phyloP scores from a whole-genome alignment of 192 early-diverging fungal species.

The Coemansia sp. region DNA sequence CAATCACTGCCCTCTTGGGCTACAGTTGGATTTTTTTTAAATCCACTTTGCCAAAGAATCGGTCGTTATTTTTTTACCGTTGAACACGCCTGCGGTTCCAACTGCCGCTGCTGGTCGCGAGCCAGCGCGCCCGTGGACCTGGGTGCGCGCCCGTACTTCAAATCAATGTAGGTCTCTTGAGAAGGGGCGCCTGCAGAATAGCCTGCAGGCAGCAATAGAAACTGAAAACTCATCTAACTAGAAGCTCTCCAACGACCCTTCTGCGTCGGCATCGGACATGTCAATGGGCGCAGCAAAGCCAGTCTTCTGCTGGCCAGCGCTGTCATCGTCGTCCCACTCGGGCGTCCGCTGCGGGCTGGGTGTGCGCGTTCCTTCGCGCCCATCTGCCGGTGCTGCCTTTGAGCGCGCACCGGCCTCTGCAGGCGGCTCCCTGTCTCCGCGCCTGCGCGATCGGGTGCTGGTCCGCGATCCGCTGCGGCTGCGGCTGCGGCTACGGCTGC shows the following conservation, averaged over 20 bases:
- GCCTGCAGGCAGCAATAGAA: neutral
- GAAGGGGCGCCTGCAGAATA: neutral
- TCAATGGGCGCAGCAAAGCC: constrained; percentile 21
- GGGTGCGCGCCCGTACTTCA: neutral
- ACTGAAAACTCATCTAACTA: neutral
- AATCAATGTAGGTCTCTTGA: neutral
- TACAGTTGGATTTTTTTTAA: constrained; percentile 23
- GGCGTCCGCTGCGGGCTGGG: constrained; percentile 43
- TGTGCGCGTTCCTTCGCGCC: constrained; percentile 15
- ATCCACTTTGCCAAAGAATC: neutral
- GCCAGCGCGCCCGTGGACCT: neutral
- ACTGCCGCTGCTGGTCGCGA: neutral
- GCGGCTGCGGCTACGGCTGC: constrained; percentile 10
- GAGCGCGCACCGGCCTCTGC: neutral
- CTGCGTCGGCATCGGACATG: constrained; percentile 4
- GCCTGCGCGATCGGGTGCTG: constrained; percentile 16
- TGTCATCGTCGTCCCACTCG: constrained; percentile 13
- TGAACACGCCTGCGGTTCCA: neutral
- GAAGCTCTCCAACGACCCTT: neutral
- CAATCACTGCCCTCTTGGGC: constrained; percentile 29
- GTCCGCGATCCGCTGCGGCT: constrained; percentile 14
- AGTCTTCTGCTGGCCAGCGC: neutral
- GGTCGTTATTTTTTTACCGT: neutral
- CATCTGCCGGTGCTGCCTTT: neutral
- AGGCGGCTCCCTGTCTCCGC: neutral